Evolutionary conservation across 257 asterid species (phyloP).

Genomic region (Ocimum tenuiflorum): DNA sequence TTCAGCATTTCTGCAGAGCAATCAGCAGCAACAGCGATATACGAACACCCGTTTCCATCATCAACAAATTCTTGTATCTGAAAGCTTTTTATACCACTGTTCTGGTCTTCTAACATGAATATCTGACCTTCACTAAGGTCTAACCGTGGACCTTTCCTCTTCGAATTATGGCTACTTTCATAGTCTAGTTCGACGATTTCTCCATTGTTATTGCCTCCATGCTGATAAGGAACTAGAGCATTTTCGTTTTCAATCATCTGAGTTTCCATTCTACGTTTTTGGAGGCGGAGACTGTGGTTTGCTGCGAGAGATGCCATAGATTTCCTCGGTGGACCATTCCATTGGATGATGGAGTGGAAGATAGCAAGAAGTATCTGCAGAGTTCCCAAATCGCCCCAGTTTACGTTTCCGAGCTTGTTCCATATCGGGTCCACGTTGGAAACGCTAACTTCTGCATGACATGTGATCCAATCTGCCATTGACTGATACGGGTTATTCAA

Average conservation of each 20-base stretch:
- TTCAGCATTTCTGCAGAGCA: slow-evolving; percentile 30
- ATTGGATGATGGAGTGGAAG: slow-evolving; percentile 54
- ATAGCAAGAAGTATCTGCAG: slow-evolving; percentile 59
- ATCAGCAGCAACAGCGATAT: slow-evolving; percentile 42
- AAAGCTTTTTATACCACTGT: slow-evolving; percentile 42
- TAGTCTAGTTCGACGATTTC: slow-evolving; percentile 44
- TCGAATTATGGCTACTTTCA: slow-evolving; percentile 24
- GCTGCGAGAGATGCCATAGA: slow-evolving; percentile 68
- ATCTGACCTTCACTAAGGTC: slow-evolving; percentile 49
- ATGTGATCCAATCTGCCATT: slow-evolving; percentile 60
- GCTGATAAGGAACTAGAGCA: no score
- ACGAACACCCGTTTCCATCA: slow-evolving; percentile 41
- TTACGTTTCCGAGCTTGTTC: slow-evolving; percentile 84
- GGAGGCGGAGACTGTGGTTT: slow-evolving; percentile 65
- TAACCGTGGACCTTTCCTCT: slow-evolving; percentile 36
- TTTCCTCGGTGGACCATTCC: slow-evolving; percentile 72
- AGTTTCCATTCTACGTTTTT: slow-evolving; percentile 55
- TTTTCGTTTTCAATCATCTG: slow-evolving; percentile 30
- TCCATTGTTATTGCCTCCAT: slow-evolving; percentile 23
- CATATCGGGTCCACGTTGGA: slow-evolving; percentile 59
- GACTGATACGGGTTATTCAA: slow-evolving; percentile 54
- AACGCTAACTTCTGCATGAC: slow-evolving; percentile 52
- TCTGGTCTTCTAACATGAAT: slow-evolving; percentile 55
- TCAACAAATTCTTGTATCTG: slow-evolving; percentile 42
- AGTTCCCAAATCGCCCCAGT: slow-evolving; percentile 80